A percentile compares a stretch with the other conserved stretches of the same genome.
Conservation (phyloP, 208 protist species). For the Porcisia deanei region DNA sequence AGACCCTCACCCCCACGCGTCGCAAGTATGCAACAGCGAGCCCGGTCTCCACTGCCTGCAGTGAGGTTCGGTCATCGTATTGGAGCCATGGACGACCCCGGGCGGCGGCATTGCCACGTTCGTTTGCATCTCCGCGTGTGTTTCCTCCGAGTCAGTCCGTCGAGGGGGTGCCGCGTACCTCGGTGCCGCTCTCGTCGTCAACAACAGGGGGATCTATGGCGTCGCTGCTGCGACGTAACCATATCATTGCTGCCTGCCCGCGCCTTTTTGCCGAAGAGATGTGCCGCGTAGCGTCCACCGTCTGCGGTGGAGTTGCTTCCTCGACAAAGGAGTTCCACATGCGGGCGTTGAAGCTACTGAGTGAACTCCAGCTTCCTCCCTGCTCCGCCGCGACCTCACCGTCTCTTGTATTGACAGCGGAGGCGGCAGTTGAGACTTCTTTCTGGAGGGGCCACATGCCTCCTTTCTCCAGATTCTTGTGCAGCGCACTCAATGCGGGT, state of each 20-base stretch:
- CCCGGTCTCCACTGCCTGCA: not conserved
- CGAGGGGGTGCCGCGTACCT: not conserved
- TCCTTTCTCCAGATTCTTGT: conserved; percentile 1
- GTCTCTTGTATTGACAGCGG: not conserved
- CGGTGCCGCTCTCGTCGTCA: not conserved
- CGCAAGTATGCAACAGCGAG: not conserved
- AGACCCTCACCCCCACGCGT: not conserved
- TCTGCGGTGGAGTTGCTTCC: not conserved
- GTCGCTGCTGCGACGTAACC: conserved; percentile 18
- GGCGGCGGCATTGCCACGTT: conserved; percentile 2
- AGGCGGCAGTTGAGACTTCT: not conserved
- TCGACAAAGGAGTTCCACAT: not conserved
- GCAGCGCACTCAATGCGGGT: not conserved
- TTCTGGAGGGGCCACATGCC: conserved; percentile 5
- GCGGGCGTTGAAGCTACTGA: not conserved
- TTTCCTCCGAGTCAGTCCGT: not conserved
- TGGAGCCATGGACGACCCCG: not conserved
- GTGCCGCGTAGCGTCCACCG: not conserved
- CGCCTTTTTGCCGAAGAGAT: conserved; percentile 18
- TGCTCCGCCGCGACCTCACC: not conserved
- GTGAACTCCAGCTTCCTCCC: not conserved
- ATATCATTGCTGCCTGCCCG: conserved; percentile 12
- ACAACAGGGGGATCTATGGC: not conserved
- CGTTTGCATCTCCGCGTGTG: conserved; percentile 1
- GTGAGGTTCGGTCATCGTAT: not conserved